A percentile compares a stretch with the other conserved stretches of the same genome.
phyloP scores from a whole-genome alignment of 768 basidiomycete species.

The Trametes punicea region DNA sequence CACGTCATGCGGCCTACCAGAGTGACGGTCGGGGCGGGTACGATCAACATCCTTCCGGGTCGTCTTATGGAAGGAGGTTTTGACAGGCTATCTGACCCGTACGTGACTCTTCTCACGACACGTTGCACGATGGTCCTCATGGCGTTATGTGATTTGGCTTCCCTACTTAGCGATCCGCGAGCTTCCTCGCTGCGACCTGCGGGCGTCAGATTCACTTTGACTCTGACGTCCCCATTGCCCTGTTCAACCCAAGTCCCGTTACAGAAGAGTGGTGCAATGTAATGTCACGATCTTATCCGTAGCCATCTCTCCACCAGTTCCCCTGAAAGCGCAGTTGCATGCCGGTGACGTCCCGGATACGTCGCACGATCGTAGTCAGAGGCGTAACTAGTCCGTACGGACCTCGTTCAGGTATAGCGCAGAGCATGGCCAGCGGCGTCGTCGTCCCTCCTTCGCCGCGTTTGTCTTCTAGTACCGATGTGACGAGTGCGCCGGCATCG shows the following conservation, averaged over 20 bases:
- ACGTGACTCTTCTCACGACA: no score
- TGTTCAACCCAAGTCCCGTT: no score
- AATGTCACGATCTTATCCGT: background rate
- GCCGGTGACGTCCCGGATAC: constrained; percentile 20
- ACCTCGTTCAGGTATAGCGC: constrained; percentile 16
- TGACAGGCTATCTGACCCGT: background rate
- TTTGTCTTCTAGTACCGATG: background rate
- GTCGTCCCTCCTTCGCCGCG: background rate
- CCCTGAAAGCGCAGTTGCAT: constrained; percentile 17
- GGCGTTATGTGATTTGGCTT: no score
- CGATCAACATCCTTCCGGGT: background rate
- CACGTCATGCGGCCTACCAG: background rate
- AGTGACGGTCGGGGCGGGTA: background rate
- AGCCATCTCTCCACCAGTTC: constrained; percentile 6
- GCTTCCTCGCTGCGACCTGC: no score
- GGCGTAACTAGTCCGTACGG: constrained; percentile 21
- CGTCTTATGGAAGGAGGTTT: background rate
- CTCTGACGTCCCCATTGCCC: no score
- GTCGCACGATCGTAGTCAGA: constrained; percentile 15
- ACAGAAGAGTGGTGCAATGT: no score
- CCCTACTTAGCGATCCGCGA: no score
- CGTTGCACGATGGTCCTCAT: no score
- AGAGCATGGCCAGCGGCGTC: constrained; percentile 13
- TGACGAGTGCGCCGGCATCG: constrained; percentile 16
- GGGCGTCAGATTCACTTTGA: no score